These are phyloP conservation scores for Heracleum sosnowskyi DNA, from an alignment of 129 eudicot genomes.

Conservation along the genomic window DNA sequence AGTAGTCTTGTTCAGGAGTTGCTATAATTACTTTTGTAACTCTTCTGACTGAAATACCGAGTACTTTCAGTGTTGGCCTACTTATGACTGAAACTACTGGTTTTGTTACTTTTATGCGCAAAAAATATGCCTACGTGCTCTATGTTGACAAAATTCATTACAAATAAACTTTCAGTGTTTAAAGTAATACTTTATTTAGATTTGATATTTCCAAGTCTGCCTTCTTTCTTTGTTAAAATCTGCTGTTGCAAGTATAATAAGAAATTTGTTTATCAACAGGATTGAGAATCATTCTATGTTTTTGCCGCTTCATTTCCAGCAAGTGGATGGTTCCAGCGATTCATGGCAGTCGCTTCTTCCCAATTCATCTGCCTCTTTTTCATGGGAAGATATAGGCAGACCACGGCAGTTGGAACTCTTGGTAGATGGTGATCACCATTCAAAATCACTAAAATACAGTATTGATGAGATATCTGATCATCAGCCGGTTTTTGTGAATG, in stretches of 20 bases:
- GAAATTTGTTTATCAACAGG: conserved; percentile 34
- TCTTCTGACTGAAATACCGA: neutral
- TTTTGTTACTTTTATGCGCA: neutral
- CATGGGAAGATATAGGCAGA: conserved; percentile 98
- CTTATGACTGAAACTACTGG: too few relatives aligned
- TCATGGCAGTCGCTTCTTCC: conserved; percentile 82
- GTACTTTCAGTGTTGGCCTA: neutral
- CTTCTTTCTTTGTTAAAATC: neutral
- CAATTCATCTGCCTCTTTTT: conserved; percentile 69
- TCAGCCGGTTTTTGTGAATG: conserved; percentile 47
- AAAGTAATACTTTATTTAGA: neutral
- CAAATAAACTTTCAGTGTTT: neutral
- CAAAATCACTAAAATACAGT: conserved; percentile 46
- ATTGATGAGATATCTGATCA: conserved; percentile 86
- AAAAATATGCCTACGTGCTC: neutral
- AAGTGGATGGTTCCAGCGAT: conserved; percentile 65
- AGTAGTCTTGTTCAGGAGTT: neutral
- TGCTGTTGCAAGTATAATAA: neutral
- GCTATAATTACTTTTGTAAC: neutral
- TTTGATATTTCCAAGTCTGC: neutral
- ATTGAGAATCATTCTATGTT: conserved; percentile 84
- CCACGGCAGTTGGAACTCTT: conserved; percentile 56
- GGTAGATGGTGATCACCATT: conserved; percentile 53
- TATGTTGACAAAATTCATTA: neutral
- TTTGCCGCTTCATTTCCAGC: conserved; percentile 74